Evolutionary conservation across 139 green algal genomes (phyloP).

Genomic region (Gonium pectorale): DNA sequence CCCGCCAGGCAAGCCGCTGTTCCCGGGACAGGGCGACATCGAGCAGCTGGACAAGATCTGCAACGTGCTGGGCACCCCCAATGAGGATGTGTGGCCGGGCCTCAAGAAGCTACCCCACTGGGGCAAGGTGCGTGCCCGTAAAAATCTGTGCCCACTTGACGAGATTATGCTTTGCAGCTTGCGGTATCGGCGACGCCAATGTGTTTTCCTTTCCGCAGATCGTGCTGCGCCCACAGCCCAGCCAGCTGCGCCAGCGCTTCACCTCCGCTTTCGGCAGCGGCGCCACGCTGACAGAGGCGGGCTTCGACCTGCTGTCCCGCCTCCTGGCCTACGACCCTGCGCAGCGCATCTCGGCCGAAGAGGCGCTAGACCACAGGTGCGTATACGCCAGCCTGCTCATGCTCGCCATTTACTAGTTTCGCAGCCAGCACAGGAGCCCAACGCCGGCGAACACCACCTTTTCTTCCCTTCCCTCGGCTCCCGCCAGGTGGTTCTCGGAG

Average conservation of each 20-base stretch:
- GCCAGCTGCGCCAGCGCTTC: conserved; percentile 50
- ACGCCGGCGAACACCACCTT: background rate
- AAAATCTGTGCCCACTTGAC: too few species aligned
- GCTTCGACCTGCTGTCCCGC: conserved; percentile 58
- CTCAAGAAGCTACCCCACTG: conserved; percentile 72
- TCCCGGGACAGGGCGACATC: conserved; percentile 81
- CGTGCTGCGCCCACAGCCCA: conserved; percentile 41
- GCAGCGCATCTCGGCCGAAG: conserved; percentile 52
- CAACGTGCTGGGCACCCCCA: conserved; percentile 83
- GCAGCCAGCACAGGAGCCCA: background rate
- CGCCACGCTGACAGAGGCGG: conserved; percentile 53
- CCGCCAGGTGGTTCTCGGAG: conserved; percentile 61
- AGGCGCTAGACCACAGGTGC: conserved; percentile 61
- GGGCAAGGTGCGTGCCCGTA: conserved; percentile 63
- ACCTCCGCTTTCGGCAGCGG: conserved; percentile 36
- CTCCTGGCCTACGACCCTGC: conserved; percentile 63
- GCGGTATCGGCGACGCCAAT: too few species aligned
- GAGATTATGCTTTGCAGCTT: too few species aligned
- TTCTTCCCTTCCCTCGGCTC: background rate
- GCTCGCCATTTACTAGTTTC: background rate
- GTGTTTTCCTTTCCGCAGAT: conserved; percentile 22
- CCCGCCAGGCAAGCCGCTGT: conserved; percentile 66
- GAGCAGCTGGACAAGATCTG: conserved; percentile 86
- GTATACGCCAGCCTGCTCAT: background rate
- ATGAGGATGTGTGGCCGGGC: conserved; percentile 82